Percentiles rank a stretch among this genome's conserved stretches.
phyloP scores from a whole-genome alignment of 495 filamentous ascomycete genomes.

The Pyrenula aspistea region DNA sequence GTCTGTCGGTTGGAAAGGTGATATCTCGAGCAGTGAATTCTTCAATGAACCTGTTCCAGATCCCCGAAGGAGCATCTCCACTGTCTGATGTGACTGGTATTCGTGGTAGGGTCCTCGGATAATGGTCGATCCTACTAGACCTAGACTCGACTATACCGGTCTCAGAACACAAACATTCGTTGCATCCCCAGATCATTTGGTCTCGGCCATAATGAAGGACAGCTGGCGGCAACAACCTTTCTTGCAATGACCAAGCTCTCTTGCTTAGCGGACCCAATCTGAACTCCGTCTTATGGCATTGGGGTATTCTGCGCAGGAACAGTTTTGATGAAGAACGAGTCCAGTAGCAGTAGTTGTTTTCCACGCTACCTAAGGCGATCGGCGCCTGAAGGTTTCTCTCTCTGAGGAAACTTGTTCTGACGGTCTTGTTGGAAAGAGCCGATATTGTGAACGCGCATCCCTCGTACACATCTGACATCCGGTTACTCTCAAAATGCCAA shows the following conservation, averaged over 20 bases:
- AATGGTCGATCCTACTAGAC: too few species aligned
- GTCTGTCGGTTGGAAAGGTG: neutral
- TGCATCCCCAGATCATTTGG: neutral
- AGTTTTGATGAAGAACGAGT: neutral
- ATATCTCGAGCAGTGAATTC: neutral
- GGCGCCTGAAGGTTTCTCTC: neutral
- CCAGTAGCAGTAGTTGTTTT: neutral
- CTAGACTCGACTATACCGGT: neutral
- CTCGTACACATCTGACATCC: constrained; percentile 2
- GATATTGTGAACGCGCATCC: constrained; percentile 3
- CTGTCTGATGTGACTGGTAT: neutral
- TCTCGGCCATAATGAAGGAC: neutral
- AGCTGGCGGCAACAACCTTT: neutral
- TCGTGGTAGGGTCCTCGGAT: neutral
- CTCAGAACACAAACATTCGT: neutral
- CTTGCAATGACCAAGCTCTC: neutral
- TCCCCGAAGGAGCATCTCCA: neutral
- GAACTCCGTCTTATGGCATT: neutral
- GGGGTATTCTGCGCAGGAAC: neutral
- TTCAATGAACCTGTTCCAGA: neutral
- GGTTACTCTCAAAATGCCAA: neutral
- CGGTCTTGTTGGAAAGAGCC: constrained; percentile 1
- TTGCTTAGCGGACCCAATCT: neutral
- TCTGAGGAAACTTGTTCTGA: neutral
- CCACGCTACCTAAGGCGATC: neutral